Base-by-base conservation (phyloP, 2,329 filamentous ascomycete species). In the Capronia epimyces region DNA sequence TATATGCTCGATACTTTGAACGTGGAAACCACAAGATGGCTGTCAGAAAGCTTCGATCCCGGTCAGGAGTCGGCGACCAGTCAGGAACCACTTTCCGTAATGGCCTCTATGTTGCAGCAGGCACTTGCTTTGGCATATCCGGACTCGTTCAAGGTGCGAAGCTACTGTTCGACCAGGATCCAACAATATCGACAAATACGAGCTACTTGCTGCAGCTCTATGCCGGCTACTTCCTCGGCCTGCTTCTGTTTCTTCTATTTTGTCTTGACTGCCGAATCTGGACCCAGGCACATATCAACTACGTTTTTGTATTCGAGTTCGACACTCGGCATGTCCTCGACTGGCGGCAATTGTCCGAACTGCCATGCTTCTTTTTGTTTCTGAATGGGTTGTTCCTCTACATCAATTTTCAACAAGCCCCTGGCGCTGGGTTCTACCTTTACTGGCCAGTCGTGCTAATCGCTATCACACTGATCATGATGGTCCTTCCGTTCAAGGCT, bases 241-340 rank as follows among this genome's bases (percentile, higher is more conserved):
- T 94, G 3, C 77, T 89, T 39, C 75, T 97, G 16, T 84, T 94
- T 63, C 72, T 85, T 8, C 71, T 94, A n/a, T 97, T 97, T 64
- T 89, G 86, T 63, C 63, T 95, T 29, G 84, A 89, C 63, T 95
- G 90, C 66, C 82, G 83, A 49, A 71, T 95, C 13, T 98, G 91
- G 89, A 81, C 82, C 4, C 74, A 74, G 45, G 83, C 84, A 66
- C 94, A 91, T 69, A 87, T 98, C 69, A 98, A 98, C 66, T 97
- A 97, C 66, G 81, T 85, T 47, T 96, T 96, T 67, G 89, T 97
- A 60, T 98, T 98, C 65, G 93, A 98, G 70, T 93, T 95, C 64
- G 90, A 97, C 72, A 83, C 84, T 47, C 79, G 91, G 51, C 83
- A 93, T 66, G 81, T 84, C 57, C 73, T 97, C 22, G 88, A 97